A percentile compares a stretch with the other conserved stretches of the same genome.
These are phyloP conservation scores for Pleurotus tuoliensis DNA, from an alignment of 768 basidiomycete species.

Conservation along the genomic window DNA sequence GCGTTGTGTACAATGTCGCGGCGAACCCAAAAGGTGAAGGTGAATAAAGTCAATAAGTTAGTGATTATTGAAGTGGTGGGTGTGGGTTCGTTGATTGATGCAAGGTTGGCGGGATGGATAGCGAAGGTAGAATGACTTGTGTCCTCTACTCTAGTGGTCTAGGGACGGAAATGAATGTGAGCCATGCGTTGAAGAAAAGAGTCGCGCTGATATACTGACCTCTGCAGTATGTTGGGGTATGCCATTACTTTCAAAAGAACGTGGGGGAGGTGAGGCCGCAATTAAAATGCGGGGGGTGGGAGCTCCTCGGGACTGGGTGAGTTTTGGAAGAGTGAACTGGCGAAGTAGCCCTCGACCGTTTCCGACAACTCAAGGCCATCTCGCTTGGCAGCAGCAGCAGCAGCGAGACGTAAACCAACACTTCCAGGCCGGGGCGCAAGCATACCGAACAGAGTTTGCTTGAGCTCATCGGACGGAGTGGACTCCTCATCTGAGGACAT, in stretches of 20 bases:
- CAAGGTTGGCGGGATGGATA: too few species aligned
- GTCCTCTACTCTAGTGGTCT: slow-evolving; percentile 7
- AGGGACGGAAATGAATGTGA: background rate
- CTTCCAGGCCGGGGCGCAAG: background rate
- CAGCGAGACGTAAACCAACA: slow-evolving; percentile 1
- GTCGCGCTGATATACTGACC: background rate
- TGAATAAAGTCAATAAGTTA: slow-evolving; percentile 9
- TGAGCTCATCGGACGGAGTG: slow-evolving; percentile 22
- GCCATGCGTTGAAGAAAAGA: background rate
- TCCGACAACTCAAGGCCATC: slow-evolving; percentile 27
- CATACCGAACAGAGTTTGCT: slow-evolving; percentile 7
- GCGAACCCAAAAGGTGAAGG: slow-evolving; percentile 4
- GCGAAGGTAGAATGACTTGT: slow-evolving; percentile 4
- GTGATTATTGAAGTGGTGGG: slow-evolving; percentile 6
- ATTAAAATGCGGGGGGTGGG: slow-evolving; percentile 29
- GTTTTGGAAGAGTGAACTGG: slow-evolving; percentile 83
- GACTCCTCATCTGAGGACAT: slow-evolving; percentile 72
- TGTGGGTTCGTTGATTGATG: background rate
- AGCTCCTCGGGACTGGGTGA: slow-evolving; percentile 81
- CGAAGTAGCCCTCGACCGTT: slow-evolving; percentile 50
- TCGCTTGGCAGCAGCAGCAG: slow-evolving; percentile 12
- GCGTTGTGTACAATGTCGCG: slow-evolving; percentile 6
- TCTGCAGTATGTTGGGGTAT: slow-evolving; percentile 7
- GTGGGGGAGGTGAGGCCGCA: background rate
- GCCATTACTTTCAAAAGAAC: slow-evolving; percentile 5